Evolutionary conservation across 1,139 yeast species (phyloP).

Genomic region (Suhomyces chickasaworum): DNA sequence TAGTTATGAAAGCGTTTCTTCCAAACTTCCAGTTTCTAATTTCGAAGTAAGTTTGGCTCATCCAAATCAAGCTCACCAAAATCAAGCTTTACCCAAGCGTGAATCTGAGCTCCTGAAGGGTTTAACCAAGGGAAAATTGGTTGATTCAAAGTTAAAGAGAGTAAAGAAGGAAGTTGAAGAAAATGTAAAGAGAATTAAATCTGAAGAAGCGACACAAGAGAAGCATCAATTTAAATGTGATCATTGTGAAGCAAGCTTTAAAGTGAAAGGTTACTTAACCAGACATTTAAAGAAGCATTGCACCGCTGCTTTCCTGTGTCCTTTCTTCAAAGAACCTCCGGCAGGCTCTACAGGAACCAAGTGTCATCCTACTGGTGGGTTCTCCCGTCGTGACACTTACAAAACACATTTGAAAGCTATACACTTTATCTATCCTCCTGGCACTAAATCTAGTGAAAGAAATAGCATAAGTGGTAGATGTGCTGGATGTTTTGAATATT

Average conservation of each 20-base stretch:
- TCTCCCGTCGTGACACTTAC: conserved; percentile 59
- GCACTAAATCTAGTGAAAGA: conserved; percentile 52
- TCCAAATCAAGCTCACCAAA: conserved; percentile 1
- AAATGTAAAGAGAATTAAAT: conserved; percentile 1
- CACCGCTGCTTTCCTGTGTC: conserved; percentile 56
- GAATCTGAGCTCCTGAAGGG: conserved; percentile 7
- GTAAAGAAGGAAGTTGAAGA: conserved; percentile 8
- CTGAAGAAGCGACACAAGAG: background rate
- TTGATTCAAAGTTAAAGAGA: conserved; percentile 7
- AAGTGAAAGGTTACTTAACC: conserved; percentile 58
- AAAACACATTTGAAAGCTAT: conserved; percentile 60
- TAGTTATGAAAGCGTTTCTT: conserved; percentile 15
- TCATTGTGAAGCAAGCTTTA: conserved; percentile 50
- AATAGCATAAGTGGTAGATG: conserved; percentile 51
- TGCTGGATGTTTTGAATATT: conserved; percentile 57
- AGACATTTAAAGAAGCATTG: conserved; percentile 58
- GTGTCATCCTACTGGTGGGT: conserved; percentile 63
- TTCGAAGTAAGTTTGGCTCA: conserved; percentile 4
- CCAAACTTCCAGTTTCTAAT: conserved; percentile 3
- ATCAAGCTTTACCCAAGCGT: background rate
- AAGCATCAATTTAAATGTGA: conserved; percentile 36
- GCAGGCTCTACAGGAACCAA: conserved; percentile 37
- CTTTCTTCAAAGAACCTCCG: conserved; percentile 47
- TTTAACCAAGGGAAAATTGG: conserved; percentile 9
- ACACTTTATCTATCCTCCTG: conserved; percentile 62